phyloP scores from a whole-genome alignment of 2,329 filamentous ascomycete genomes.

The Chrysoporthe deuterocubensis region DNA sequence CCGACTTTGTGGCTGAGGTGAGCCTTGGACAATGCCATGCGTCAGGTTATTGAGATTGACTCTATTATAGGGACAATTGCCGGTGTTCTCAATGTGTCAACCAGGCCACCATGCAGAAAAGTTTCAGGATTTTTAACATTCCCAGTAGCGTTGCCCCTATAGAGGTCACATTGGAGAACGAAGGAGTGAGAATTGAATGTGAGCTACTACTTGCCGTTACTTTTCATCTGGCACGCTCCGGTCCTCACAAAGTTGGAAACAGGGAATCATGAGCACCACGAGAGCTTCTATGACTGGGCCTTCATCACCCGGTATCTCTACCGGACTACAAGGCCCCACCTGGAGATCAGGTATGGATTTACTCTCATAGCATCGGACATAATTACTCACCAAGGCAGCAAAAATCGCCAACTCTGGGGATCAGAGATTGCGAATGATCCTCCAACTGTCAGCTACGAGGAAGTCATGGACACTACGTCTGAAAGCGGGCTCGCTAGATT shows the following conservation, averaged over 20 bases:
- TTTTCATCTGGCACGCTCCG: conserved; percentile 11
- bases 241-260: conserved; percentile 25
- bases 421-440: conserved; percentile 46
- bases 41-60: not conserved
- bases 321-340: conserved; percentile 33
- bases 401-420: conserved; percentile 34
- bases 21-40: not conserved
- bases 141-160: conserved; percentile 45
- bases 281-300: conserved; percentile 67
- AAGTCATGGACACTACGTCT: conserved; percentile 58
- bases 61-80: conserved; percentile 67
- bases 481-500: conserved; percentile 62
- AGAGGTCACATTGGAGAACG: conserved; percentile 38
- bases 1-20: conserved; percentile 25
- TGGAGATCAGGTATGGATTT: conserved; percentile 40
- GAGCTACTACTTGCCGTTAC: conserved; percentile 30
- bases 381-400: conserved; percentile 10
- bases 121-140: conserved; percentile 70
- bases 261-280: conserved; percentile 72
- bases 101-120: conserved; percentile 70
- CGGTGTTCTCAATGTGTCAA: conserved; percentile 70
- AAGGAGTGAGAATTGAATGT: conserved; percentile 56
- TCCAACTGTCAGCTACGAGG: conserved; percentile 63
- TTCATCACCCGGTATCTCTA: conserved; percentile 58
- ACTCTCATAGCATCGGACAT: too few relatives aligned